Percentiles rank a stretch among this genome's conserved stretches.
Evolutionary conservation across 2,329 filamentous ascomycete genomes (phyloP).

Genomic region (Alternaria metachromatica): DNA sequence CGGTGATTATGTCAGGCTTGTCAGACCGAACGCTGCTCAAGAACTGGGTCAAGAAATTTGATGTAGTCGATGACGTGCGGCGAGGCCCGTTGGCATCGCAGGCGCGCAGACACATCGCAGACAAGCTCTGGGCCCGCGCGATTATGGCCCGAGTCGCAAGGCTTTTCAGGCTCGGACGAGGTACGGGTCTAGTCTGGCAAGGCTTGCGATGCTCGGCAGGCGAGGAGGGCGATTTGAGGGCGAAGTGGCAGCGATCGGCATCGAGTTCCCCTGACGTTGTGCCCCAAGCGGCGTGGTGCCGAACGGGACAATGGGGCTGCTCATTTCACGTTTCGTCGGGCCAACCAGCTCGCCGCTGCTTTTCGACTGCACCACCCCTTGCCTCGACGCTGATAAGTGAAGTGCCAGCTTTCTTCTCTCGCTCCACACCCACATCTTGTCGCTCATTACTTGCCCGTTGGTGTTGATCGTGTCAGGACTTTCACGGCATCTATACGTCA

Average conservation of each 20-base stretch:
- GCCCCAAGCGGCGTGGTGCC: slow-evolving; percentile 16
- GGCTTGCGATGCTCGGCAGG: slow-evolving; percentile 9
- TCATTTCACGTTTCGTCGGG: slow-evolving; percentile 39
- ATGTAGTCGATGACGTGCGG: slow-evolving; percentile 12
- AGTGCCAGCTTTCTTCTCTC: slow-evolving; percentile 5
- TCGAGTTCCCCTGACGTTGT: slow-evolving; percentile 18
- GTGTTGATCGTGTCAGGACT: neutral
- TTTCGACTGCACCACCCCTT: slow-evolving; percentile 1
- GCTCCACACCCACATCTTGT: slow-evolving; percentile 11
- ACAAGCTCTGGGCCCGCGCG: neutral
- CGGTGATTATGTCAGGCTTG: slow-evolving; percentile 4
- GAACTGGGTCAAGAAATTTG: neutral
- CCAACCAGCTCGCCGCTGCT: slow-evolving; percentile 23
- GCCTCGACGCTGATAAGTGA: slow-evolving; percentile 15
- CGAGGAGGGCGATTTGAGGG: neutral
- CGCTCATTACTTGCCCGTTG: slow-evolving; percentile 6
- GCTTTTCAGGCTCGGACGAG: slow-evolving; percentile 15
- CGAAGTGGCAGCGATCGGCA: slow-evolving; percentile 12
- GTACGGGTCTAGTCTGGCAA: slow-evolving; percentile 9
- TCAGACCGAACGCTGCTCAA: neutral
- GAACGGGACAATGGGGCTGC: slow-evolving; percentile 16
- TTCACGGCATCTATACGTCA: slow-evolving; percentile 2
- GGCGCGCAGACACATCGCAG: slow-evolving; percentile 7
- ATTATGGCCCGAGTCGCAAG: slow-evolving; percentile 1
- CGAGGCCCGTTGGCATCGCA: slow-evolving; percentile 3